phyloP scores from a whole-genome alignment of 1,139 yeast genomes.

The Debaryomycetaceae sp. region DNA sequence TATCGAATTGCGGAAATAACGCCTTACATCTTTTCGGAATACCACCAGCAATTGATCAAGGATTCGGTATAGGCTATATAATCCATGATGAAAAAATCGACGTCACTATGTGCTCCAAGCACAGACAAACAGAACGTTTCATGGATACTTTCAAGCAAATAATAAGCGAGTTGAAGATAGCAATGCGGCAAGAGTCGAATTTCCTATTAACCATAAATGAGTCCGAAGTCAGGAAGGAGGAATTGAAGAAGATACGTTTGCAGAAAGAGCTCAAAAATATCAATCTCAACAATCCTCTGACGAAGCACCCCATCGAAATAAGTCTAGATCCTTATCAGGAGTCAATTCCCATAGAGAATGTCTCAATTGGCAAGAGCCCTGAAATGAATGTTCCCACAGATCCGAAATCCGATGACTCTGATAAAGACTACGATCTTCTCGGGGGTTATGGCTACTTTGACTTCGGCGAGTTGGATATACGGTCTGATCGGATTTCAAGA shows the following conservation, averaged over 20 bases:
- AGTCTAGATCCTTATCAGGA: constrained; percentile 15
- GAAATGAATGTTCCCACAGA: constrained; percentile 3
- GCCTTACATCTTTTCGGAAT: constrained; percentile 71
- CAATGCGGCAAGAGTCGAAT: constrained; percentile 40
- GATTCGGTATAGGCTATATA: constrained; percentile 75
- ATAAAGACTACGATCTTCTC: constrained; percentile 35
- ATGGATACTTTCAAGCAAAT: constrained; percentile 63
- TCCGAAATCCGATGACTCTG: background rate
- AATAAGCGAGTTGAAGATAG: constrained; percentile 47
- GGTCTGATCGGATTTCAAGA: constrained; percentile 29
- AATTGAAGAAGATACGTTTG: constrained; percentile 32
- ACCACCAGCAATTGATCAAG: constrained; percentile 72
- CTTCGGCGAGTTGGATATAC: constrained; percentile 51
- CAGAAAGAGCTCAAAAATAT: constrained; percentile 35
- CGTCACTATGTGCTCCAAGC: constrained; percentile 68
- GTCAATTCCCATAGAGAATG: constrained; percentile 17
- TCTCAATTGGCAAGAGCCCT: constrained; percentile 9
- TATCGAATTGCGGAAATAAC: constrained; percentile 72
- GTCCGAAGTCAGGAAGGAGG: constrained; percentile 30
- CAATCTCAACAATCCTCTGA: constrained; percentile 25
- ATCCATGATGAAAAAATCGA: constrained; percentile 58
- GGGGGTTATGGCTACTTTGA: constrained; percentile 80
- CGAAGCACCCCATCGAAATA: constrained; percentile 37
- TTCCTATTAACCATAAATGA: constrained; percentile 32
- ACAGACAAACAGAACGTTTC: constrained; percentile 68